phyloP scores from a whole-genome alignment of 805 yeast genomes.

The Wickerhamiella spandovensis region DNA sequence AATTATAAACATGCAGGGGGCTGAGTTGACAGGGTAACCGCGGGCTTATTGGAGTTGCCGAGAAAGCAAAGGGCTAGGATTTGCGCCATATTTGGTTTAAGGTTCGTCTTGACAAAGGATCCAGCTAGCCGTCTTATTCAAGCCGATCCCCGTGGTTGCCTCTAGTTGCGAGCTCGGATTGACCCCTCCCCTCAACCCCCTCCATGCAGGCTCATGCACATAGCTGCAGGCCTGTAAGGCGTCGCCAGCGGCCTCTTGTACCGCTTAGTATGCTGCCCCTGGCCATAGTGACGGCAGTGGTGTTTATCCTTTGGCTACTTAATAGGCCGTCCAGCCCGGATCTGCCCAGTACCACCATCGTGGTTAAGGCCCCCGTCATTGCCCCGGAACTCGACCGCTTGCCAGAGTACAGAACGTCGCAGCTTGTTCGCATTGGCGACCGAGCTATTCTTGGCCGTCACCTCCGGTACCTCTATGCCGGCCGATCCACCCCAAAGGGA shows the following conservation, averaged over 20 bases:
- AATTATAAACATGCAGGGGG: not conserved
- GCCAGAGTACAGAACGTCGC: conserved; percentile 19
- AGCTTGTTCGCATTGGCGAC: conserved; percentile 17
- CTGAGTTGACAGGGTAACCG: not conserved
- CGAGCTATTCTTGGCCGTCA: conserved; percentile 15
- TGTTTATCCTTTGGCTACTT: not conserved
- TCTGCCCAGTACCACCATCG: not conserved
- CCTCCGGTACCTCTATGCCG: conserved; percentile 8
- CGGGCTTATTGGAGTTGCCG: not conserved
- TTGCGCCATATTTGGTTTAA: not conserved
- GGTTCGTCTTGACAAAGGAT: not conserved
- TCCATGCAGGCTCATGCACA: not conserved
- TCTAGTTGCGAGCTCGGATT: not conserved
- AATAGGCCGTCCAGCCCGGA: not conserved
- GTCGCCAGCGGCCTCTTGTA: not conserved
- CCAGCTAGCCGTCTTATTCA: not conserved
- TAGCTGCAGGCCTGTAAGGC: not conserved
- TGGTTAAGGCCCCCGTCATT: conserved; percentile 11
- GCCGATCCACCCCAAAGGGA: conserved; percentile 22
- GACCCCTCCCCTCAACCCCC: no score
- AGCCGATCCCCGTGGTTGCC: not conserved
- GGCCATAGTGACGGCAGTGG: not conserved
- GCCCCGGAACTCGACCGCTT: conserved; percentile 18
- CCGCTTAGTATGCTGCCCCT: not conserved
- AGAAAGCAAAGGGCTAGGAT: not conserved